A percentile compares a stretch with the other conserved stretches of the same genome.
phyloP scores from a whole-genome alignment of 1,284 basidiomycete species.

The Moesziomyces antarcticus region DNA sequence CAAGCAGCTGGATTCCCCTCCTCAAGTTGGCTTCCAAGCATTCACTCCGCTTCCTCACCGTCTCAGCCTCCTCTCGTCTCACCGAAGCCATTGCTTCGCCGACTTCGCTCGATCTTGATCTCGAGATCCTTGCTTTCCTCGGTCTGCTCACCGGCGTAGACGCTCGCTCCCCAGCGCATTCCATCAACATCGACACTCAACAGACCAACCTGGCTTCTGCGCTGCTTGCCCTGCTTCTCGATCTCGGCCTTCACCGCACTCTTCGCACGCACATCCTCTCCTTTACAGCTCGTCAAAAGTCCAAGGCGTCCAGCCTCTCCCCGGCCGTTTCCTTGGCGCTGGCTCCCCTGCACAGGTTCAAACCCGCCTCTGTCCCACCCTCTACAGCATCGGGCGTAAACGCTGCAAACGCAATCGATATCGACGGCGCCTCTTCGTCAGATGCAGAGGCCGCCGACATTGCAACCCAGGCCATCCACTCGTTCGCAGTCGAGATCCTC shows the following conservation, averaged over 20 bases:
- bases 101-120: conserved; percentile 20
- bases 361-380: conserved; percentile 1
- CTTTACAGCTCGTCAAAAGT: conserved; percentile 33
- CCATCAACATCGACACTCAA: conserved; percentile 3
- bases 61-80: conserved; percentile 7
- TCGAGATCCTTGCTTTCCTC: conserved; percentile 29
- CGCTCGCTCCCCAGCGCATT: conserved; percentile 16
- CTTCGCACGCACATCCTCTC: conserved; percentile 37
- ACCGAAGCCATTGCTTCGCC: background rate
- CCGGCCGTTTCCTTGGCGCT: conserved; percentile 35
- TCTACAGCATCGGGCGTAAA: conserved; percentile 3
- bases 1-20: conserved; percentile 17
- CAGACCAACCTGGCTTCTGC: conserved; percentile 11
- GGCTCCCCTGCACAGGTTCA: conserved; percentile 32
- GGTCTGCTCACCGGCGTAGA: conserved; percentile 22
- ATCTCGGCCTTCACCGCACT: conserved; percentile 30
- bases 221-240: conserved; percentile 31
- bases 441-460: conserved; percentile 5
- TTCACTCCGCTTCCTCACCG: conserved; percentile 24
- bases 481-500: conserved; percentile 42
- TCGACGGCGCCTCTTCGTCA: conserved; percentile 1
- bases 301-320: conserved; percentile 14
- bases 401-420: conserved; percentile 11
- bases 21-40: conserved; percentile 32
- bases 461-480: conserved; percentile 12